Evolutionary conservation across 2,329 filamentous ascomycete genomes (phyloP).

Genomic region (Cordyceps javanica): DNA sequence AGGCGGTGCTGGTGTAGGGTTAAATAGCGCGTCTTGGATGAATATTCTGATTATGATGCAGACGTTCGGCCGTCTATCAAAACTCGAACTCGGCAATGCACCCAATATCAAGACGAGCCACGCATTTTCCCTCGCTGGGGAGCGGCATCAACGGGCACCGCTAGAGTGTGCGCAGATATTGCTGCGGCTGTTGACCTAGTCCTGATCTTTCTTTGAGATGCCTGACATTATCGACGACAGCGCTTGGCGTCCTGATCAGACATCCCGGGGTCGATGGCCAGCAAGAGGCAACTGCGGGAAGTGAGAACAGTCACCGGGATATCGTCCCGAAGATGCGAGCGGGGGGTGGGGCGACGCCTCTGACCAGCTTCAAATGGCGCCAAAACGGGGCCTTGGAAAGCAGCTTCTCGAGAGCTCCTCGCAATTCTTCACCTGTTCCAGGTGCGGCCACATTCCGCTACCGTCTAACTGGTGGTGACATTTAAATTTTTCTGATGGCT

Average conservation of each 20-base stretch:
- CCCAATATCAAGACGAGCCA: no score
- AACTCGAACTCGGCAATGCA: no score
- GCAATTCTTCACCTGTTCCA: background rate
- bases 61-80: no score
- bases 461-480: background rate
- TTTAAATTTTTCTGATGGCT: background rate
- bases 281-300: background rate
- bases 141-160: no score
- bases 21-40: no score
- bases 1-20: no score
- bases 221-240: no score
- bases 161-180: no score
- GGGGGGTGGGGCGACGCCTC: background rate
- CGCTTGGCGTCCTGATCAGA: background rate
- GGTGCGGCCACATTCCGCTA: background rate
- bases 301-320: background rate
- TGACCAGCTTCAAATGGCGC: background rate
- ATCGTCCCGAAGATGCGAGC: slow-evolving; percentile 7
- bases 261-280: background rate
- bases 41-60: no score
- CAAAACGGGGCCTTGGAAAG: background rate
- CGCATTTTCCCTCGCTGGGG: no score
- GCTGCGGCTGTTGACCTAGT: no score
- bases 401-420: background rate
- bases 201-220: no score